Percentiles rank a stretch among this genome's conserved stretches.
Conservation (phyloP, 75 land plant species). For the Larix kaempferi region DNA sequence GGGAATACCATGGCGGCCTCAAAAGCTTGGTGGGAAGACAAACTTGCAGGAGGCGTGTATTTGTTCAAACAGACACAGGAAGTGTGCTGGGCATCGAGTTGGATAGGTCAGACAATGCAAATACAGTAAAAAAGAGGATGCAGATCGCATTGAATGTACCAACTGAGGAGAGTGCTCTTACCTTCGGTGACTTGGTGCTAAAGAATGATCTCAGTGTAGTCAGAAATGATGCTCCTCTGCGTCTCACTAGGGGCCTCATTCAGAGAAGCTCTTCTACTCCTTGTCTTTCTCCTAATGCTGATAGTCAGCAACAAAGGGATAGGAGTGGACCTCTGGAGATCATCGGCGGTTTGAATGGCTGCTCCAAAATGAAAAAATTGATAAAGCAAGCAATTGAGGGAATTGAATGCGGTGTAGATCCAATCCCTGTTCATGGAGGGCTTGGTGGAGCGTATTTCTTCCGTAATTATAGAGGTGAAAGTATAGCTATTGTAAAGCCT, state of each 20-base stretch:
- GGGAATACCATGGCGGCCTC: conserved; percentile 20
- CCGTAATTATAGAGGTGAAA: conserved; percentile 26
- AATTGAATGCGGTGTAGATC: conserved; percentile 35
- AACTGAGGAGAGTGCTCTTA: conserved; percentile 41
- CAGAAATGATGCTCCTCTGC: conserved; percentile 37
- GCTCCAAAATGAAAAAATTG: conserved; percentile 25
- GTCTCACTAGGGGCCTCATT: conserved; percentile 28
- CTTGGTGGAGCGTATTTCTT: conserved; percentile 47
- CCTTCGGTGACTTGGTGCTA: conserved; percentile 35
- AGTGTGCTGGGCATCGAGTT: conserved; percentile 47
- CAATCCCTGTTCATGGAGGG: conserved; percentile 35
- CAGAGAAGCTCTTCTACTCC: conserved; percentile 53
- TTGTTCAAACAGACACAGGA: conserved; percentile 48
- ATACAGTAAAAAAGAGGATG: conserved; percentile 41
- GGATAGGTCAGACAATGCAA: conserved; percentile 38
- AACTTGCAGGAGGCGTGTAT: conserved; percentile 27
- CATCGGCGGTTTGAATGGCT: conserved; percentile 28
- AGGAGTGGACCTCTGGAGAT: conserved; percentile 35
- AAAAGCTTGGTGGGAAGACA: neutral
- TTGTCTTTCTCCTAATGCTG: conserved; percentile 31
- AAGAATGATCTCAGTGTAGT: conserved; percentile 36
- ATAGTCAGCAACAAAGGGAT: conserved; percentile 9
- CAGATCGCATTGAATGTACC: conserved; percentile 36
- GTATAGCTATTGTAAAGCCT: conserved; percentile 43
- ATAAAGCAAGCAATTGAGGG: conserved; percentile 28